Base-by-base conservation (phyloP, 192 early-diverging fungal species). In the Geranomyces variabilis region DNA sequence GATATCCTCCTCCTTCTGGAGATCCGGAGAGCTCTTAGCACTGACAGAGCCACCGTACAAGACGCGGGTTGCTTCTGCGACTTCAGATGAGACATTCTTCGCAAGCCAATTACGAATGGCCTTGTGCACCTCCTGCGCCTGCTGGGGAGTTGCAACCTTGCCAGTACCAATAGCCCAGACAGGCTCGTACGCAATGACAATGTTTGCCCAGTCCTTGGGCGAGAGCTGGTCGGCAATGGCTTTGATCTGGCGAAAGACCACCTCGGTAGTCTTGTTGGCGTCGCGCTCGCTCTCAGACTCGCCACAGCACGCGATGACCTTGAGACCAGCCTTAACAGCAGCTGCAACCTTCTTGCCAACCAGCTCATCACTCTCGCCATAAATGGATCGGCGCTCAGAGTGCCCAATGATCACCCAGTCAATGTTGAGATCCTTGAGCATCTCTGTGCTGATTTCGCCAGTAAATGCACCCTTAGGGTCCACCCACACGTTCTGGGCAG, bases 131-230 rank as follows among this genome's bases (percentile, higher is more conserved):
- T 99, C 96, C 87, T 99, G 96, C 47, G 97, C 97, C 86, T 98
- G 94, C 44, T 91, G 82, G 57, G 93, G 93, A 22, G 78, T 76
- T 48, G 97, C 96, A 12, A 99, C 96, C 89, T 95, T 95, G 67
- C 97, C 97, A 21, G 97, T 99, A 59, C 97, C 96, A 73, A 99
- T 98, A 36, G 97, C 97, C 97, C 97, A 99, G 61, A 99, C 97
- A 60, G 97, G 97, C 86, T 99, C 97, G 81, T 99, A 99, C 70
- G 97, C 97, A 83, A 99, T 86, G 19, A 98, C 96, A 70, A 99
- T 87, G 76, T 93, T 87, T 56, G 80, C 81, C 97, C 97, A 99
- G 84, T 97, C 93, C 24, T 73, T 79, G 43, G 76, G 73, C 13
- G 47, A 45, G 73, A 97, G 73, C 47, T 84, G 81, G 59, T 86